Percentiles rank a stretch among this genome's conserved stretches.
These are phyloP conservation scores for Gossypium rotundifolium DNA, from an alignment of 345 rosid species.

Conservation along the genomic window DNA sequence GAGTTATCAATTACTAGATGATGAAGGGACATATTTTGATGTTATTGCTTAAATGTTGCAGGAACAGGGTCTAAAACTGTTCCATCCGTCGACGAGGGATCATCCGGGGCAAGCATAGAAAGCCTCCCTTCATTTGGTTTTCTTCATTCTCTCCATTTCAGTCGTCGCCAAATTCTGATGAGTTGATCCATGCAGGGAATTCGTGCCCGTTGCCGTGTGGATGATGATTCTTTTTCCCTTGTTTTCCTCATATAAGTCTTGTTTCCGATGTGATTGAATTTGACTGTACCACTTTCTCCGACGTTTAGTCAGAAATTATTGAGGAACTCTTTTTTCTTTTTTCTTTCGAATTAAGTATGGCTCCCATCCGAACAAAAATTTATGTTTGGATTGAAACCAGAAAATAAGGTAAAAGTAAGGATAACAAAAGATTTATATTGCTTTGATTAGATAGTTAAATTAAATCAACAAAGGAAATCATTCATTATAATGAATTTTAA, in stretches of 20 bases:
- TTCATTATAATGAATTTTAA: too few species aligned
- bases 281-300: not conserved
- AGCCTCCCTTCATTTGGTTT: not conserved
- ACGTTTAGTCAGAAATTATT: not conserved
- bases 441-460: too few species aligned
- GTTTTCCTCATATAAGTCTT: not conserved
- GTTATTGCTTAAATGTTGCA: not conserved
- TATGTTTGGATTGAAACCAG: too few species aligned
- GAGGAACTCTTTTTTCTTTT: not conserved
- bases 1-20: not conserved
- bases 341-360: not conserved
- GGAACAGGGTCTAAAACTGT: not conserved
- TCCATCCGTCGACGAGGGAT: not conserved
- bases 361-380: too few species aligned
- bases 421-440: too few species aligned
- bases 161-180: slow-evolving; percentile 1
- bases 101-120: slow-evolving; percentile 7
- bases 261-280: not conserved
- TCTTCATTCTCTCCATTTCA: slow-evolving; percentile 5
- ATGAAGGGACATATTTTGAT: not conserved
- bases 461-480: too few species aligned
- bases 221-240: not conserved
- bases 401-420: too few species aligned
- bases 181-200: not conserved
- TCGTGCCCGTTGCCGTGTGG: not conserved